These are phyloP conservation scores for Aegle marmelos DNA, from an alignment of 345 rosid genomes.

Conservation along the genomic window DNA sequence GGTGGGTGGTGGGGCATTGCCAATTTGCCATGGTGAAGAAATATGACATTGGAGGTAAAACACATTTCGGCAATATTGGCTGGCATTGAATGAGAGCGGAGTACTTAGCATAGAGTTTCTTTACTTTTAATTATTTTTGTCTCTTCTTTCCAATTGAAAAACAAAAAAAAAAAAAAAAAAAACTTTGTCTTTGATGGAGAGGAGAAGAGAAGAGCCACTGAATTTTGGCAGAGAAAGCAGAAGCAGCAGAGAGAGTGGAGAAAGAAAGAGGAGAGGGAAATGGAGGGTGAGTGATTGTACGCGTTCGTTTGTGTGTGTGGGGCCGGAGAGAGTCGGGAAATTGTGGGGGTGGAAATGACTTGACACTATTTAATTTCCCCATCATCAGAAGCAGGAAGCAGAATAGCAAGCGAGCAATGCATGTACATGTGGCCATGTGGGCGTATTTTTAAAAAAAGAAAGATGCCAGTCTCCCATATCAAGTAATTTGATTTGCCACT, in stretches of 20 bases:
- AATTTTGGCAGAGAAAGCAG: neutral
- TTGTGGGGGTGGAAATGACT: constrained; percentile 7
- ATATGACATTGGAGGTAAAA: too few relatives aligned
- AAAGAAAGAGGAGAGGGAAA: neutral
- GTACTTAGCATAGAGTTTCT: too few relatives aligned
- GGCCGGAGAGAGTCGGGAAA: constrained; percentile 5
- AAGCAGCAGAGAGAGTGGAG: neutral
- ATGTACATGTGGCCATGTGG: too few relatives aligned
- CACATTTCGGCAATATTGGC: too few relatives aligned
- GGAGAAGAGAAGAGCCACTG: neutral
- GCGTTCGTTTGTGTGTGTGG: neutral
- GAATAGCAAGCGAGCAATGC: too few relatives aligned
- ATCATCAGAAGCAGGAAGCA: neutral
- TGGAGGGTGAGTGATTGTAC: neutral
- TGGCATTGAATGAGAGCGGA: neutral
- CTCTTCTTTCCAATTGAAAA: neutral
- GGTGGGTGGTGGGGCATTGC: too few relatives aligned
- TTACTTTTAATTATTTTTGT: neutral
- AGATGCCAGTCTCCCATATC: neutral
- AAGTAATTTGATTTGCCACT: neutral
- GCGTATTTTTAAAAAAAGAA: neutral
- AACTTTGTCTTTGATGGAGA: neutral
- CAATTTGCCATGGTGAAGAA: too few relatives aligned
- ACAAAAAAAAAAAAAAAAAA: too few relatives aligned
- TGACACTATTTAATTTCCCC: neutral